Percentiles rank a stretch among this genome's conserved stretches.
Conservation (phyloP, 257 asterid genomes). For the Solanum etuberosum region DNA sequence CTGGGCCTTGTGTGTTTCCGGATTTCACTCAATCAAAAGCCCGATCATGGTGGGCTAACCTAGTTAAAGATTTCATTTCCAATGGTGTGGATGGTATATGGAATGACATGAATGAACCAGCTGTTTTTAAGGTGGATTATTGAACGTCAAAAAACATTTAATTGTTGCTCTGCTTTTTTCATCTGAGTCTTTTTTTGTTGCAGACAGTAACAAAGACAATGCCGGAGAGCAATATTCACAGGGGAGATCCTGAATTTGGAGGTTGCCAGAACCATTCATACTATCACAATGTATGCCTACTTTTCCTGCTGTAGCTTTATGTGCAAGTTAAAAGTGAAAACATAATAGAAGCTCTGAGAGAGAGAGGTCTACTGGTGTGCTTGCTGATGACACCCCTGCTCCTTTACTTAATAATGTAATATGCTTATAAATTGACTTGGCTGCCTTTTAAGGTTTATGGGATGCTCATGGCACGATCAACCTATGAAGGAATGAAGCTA, state of each 20-base stretch:
- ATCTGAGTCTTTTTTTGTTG: constrained; percentile 7
- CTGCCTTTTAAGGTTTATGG: constrained; percentile 65
- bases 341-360: neutral
- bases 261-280: constrained; percentile 68
- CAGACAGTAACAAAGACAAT: constrained; percentile 94
- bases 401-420: neutral
- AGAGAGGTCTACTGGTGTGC: neutral
- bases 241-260: constrained; percentile 86
- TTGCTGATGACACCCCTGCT: neutral
- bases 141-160: constrained; percentile 1
- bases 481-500: constrained; percentile 84
- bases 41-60: constrained; percentile 91
- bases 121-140: constrained; percentile 78
- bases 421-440: neutral
- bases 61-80: constrained; percentile 60
- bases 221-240: constrained; percentile 91
- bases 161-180: neutral
- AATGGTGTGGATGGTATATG: constrained; percentile 99
- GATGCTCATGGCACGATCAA: constrained; percentile 94
- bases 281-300: constrained; percentile 74
- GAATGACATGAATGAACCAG: constrained; percentile 99
- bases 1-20: constrained; percentile 95
- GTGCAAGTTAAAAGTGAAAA: neutral
- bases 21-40: constrained; percentile 73
- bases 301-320: neutral